Evolutionary conservation across 2,329 filamentous ascomycete species (phyloP).

Genomic region (Talaromyces sp.): DNA sequence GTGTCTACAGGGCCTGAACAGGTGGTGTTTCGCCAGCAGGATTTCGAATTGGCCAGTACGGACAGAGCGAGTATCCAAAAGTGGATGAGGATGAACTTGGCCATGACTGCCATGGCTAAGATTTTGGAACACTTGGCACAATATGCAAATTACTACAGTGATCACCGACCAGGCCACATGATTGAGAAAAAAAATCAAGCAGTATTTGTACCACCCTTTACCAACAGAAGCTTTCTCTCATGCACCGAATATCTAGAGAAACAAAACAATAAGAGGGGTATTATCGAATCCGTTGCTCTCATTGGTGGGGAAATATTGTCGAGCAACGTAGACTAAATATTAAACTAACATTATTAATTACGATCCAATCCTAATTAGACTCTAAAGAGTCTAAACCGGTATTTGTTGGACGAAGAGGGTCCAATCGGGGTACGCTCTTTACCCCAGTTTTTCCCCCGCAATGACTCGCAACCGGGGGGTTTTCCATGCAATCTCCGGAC

Average conservation of each 20-base stretch:
- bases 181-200: background rate
- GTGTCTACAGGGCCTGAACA: slow-evolving; percentile 48
- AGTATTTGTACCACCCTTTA: background rate
- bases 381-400: background rate
- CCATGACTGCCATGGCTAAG: slow-evolving; percentile 4
- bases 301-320: background rate
- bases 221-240: background rate
- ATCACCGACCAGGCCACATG: background rate
- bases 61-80: slow-evolving; percentile 14
- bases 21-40: slow-evolving; percentile 52
- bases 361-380: background rate
- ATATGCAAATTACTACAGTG: background rate
- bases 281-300: background rate
- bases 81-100: background rate
- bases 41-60: slow-evolving; percentile 14
- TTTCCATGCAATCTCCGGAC: background rate
- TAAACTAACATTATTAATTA: background rate
- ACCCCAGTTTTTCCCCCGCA: slow-evolving; percentile 11
- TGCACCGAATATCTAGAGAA: background rate
- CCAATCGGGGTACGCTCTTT: background rate
- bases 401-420: background rate
- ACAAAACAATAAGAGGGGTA: background rate
- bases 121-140: background rate
- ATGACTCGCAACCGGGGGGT: background rate
- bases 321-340: background rate